Base-by-base conservation (phyloP, 169 alveolate genomes). In the Cryptosporidium sp. region DNA sequence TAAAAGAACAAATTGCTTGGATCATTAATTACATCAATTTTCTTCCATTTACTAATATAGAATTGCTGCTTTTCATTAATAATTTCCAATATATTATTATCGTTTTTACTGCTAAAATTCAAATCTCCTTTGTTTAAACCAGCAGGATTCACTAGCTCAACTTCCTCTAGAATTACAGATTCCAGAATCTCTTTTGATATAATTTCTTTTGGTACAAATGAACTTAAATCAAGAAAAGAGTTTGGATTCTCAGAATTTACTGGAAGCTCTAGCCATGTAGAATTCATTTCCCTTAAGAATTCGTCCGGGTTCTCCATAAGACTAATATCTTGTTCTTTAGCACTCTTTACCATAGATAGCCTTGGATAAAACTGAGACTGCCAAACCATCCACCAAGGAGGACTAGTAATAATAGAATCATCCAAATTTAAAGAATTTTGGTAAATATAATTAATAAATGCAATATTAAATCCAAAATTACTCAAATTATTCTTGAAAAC, bases 321-420 rank as follows among this genome's bases (percentile, higher is more conserved):
- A 73, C 18, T 55, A 18, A 10, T 18, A 12, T 73, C 86, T n/a
- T 26, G 51, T 21, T 35, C 52, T 29, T 33, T 26, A 65, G 3
- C 10, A 29, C 48, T 41, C 23, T 43, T 37, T 18, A 10, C 51
- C 21, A 65, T 18, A 4, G 61, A 80, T 21, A 80, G 31, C 1
- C 67, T 43, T 41, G 89, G 80, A 39, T 80, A 80, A 16, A 80
- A 39, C 41, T 80, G 73, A 0, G 65, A 61, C 21, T 80, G 89
- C 89, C 89, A 80, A 12, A 35, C 51, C 89, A 80, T 80, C 89
- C 89, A 80, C 89, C 89, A 80, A 21, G 89, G 89, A 18, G 89
- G 71, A 41, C 75, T 59, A 2, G 21, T 45, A 21, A 80, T 80
- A 8, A 65, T 16, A 29, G 48, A 23, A 50, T 80, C 80, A 37